A percentile compares a stretch with the other conserved stretches of the same genome.
Evolutionary conservation across 345 rosid genomes (phyloP).

Genomic region (Mercurialis annua): DNA sequence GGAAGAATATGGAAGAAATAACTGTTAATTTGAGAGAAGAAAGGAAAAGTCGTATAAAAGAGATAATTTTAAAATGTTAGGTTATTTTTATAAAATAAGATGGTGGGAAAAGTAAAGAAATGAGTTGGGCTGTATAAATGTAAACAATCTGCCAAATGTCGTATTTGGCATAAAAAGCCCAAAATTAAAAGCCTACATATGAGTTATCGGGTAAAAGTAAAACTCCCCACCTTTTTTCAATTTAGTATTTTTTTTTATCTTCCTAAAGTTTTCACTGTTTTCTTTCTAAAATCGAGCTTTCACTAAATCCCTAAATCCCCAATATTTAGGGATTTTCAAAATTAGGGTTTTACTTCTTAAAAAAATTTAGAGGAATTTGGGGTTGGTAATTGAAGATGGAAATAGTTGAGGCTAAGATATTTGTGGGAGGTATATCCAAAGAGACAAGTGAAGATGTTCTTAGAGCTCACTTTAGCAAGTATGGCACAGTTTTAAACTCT

Average conservation of each 20-base stretch:
- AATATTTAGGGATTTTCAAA: slow-evolving; percentile 15
- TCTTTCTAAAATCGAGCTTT: no score
- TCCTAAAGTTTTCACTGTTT: neutral
- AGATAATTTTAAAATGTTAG: no score
- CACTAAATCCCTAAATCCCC: slow-evolving; percentile 14
- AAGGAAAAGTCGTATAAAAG: no score
- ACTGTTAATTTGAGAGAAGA: no score
- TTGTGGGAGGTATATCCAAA: slow-evolving; percentile 61
- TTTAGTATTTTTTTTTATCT: no score
- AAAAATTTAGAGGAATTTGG: slow-evolving; percentile 30
- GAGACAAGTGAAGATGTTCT: slow-evolving; percentile 59
- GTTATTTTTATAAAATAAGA: no score
- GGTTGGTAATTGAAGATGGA: slow-evolving; percentile 38
- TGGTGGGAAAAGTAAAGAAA: no score
- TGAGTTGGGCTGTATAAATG: no score
- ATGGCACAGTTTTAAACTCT: slow-evolving; percentile 55
- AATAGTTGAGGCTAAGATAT: slow-evolving; percentile 51
- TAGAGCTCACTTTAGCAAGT: slow-evolving; percentile 53
- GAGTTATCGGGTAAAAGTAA: neutral
- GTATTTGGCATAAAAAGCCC: no score
- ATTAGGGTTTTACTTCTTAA: slow-evolving; percentile 15
- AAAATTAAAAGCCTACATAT: slow-evolving; percentile 9
- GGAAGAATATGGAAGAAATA: no score
- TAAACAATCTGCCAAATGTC: no score
- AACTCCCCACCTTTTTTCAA: neutral